These are phyloP conservation scores for Penicillium aurantiogriseum DNA, from an alignment of 2,329 filamentous ascomycete genomes.

Conservation along the genomic window DNA sequence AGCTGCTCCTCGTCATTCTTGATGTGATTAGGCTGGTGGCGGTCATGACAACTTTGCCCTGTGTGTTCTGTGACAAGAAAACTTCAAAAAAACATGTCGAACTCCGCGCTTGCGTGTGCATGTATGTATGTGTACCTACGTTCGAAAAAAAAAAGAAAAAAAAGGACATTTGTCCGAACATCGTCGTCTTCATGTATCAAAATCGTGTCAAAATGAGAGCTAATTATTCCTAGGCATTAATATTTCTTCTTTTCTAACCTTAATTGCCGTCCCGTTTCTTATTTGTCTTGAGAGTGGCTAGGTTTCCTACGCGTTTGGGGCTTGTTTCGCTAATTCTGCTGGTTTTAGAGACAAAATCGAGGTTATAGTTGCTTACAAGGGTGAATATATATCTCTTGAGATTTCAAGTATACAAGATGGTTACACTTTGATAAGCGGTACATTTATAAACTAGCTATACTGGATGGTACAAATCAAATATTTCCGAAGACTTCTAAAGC, in stretches of 20 bases:
- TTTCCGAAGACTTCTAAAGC: accelerated
- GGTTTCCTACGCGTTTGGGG: background rate
- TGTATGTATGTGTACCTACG: background rate
- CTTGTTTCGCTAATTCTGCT: background rate
- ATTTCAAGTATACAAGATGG: background rate
- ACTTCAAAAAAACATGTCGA: background rate
- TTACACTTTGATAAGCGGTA: accelerated
- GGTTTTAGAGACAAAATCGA: background rate
- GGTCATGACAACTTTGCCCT: background rate
- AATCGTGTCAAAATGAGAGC: background rate
- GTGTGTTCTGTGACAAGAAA: background rate
- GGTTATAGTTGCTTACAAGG: accelerated
- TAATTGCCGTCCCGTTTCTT: too few relatives aligned
- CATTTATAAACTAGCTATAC: background rate
- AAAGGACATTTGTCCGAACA: background rate
- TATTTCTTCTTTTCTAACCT: background rate
- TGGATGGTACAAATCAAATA: too few relatives aligned
- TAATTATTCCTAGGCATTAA: too few relatives aligned
- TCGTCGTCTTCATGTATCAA: background rate
- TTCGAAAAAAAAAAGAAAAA: background rate
- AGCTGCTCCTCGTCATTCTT: too few relatives aligned
- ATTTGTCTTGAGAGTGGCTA: accelerated
- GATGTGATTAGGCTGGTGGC: background rate
- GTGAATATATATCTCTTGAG: background rate
- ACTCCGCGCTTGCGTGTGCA: background rate